phyloP scores from a whole-genome alignment of 345 rosid genomes.

The Bretschneidera sinensis region DNA sequence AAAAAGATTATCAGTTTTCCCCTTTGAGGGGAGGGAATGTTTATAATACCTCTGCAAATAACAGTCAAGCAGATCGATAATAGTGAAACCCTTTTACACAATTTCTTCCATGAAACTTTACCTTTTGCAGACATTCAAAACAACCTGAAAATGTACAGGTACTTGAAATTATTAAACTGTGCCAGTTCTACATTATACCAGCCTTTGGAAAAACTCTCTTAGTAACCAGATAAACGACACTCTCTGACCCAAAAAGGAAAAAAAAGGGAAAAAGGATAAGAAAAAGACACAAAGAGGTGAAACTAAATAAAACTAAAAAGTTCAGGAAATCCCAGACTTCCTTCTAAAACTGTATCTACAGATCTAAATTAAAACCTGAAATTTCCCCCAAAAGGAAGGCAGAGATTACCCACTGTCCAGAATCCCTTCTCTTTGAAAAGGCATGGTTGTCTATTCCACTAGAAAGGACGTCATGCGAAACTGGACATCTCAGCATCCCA shows the following conservation, averaged over 20 bases:
- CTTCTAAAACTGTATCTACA: slow-evolving; percentile 16
- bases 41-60: not conserved
- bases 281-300: not conserved
- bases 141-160: slow-evolving; percentile 13
- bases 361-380: slow-evolving; percentile 24
- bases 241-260: not conserved
- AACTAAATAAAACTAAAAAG: slow-evolving; percentile 13
- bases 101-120: slow-evolving; percentile 2
- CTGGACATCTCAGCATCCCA: slow-evolving; percentile 60
- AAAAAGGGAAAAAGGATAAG: not conserved
- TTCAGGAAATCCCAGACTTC: slow-evolving; percentile 11
- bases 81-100: slow-evolving; percentile 3
- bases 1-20: not conserved
- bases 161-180: slow-evolving; percentile 33
- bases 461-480: slow-evolving; percentile 11
- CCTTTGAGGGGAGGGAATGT: not conserved
- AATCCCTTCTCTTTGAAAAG: slow-evolving; percentile 20
- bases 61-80: not conserved
- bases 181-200: slow-evolving; percentile 22
- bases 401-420: slow-evolving; percentile 26
- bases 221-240: slow-evolving; percentile 13
- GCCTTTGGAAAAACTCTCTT: slow-evolving; percentile 22
- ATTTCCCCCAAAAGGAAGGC: slow-evolving; percentile 24
- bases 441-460: slow-evolving; percentile 11
- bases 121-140: slow-evolving; percentile 2